phyloP scores from a whole-genome alignment of 192 early-diverging fungal species.

The Coemansia nantahalensis region DNA sequence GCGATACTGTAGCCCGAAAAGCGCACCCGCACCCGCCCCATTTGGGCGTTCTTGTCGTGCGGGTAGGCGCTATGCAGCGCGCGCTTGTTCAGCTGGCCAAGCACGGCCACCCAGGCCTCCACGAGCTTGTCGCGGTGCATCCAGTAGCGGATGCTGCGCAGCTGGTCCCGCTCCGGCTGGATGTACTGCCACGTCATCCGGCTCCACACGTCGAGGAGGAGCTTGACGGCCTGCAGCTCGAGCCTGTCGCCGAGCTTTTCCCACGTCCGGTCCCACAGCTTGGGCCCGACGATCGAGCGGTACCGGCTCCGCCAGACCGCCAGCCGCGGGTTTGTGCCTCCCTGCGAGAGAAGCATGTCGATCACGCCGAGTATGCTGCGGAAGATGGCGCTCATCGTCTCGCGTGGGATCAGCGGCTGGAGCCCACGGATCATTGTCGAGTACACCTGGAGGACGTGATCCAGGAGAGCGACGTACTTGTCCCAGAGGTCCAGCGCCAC shows the following conservation, averaged over 20 bases:
- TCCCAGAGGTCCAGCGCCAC: constrained; percentile 36
- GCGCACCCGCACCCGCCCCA: constrained; percentile 15
- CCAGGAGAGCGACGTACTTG: constrained; percentile 30
- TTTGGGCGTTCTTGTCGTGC: constrained; percentile 7
- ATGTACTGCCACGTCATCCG: constrained; percentile 11
- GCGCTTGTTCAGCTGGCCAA: constrained; percentile 17
- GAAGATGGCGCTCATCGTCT: constrained; percentile 6
- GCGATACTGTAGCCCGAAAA: constrained; percentile 28
- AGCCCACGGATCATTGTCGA: constrained; percentile 32
- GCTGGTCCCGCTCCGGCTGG: constrained; percentile 1
- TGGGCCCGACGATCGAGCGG: constrained; percentile 18
- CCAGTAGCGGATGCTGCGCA: constrained; percentile 30
- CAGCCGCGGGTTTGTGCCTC: constrained; percentile 33
- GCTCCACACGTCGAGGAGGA: constrained; percentile 41
- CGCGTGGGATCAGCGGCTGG: constrained; percentile 1
- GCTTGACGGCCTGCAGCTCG: constrained; percentile 35
- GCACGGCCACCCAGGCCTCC: constrained; percentile 30
- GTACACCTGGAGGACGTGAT: constrained; percentile 31
- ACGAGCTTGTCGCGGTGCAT: constrained; percentile 31
- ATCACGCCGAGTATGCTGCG: constrained; percentile 16
- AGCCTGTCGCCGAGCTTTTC: constrained; percentile 44
- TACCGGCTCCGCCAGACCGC: constrained; percentile 24
- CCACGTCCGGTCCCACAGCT: constrained; percentile 49
- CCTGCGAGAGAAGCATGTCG: constrained; percentile 48
- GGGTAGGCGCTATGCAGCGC: constrained; percentile 31